A percentile compares a stretch with the other conserved stretches of the same genome.
phyloP scores from a whole-genome alignment of 148 eudicot species.

The Rhododendron vialii region DNA sequence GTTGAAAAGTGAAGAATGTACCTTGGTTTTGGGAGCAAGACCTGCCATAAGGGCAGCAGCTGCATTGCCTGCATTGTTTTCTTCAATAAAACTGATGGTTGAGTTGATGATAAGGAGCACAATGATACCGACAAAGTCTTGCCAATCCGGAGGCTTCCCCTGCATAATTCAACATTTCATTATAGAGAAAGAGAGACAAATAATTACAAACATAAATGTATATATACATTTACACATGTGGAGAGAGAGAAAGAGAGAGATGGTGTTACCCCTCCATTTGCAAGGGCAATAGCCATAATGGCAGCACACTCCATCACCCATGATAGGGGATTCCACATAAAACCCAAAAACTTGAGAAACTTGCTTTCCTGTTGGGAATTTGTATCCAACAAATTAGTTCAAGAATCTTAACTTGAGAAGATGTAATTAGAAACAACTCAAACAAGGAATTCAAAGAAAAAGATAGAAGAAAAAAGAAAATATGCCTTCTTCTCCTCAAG shows the following conservation, averaged over 20 bases:
- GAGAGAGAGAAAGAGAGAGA: not conserved
- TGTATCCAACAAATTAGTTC: not conserved
- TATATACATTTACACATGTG: not conserved
- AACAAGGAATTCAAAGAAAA: not conserved
- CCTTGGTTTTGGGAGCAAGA: constrained; percentile 68
- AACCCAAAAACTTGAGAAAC: constrained; percentile 60
- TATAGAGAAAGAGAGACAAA: not conserved
- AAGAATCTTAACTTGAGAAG: not conserved
- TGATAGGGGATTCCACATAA: constrained; percentile 89
- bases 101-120: constrained; percentile 66
- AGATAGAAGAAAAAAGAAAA: not conserved
- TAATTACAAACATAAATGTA: not conserved
- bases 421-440: not conserved
- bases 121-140: constrained; percentile 69
- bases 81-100: constrained; percentile 69
- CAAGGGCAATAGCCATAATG: constrained; percentile 69
- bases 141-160: constrained; percentile 77
- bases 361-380: constrained; percentile 45
- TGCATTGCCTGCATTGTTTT: constrained; percentile 69
- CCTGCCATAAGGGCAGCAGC: constrained; percentile 82
- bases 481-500: constrained; percentile 67
- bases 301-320: constrained; percentile 89
- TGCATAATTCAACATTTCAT: constrained; percentile 9
- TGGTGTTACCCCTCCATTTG: constrained; percentile 52
- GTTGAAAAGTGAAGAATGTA: not conserved